Base-by-base conservation (phyloP, 257 asterid species). In the Scutellaria baicalensis region DNA sequence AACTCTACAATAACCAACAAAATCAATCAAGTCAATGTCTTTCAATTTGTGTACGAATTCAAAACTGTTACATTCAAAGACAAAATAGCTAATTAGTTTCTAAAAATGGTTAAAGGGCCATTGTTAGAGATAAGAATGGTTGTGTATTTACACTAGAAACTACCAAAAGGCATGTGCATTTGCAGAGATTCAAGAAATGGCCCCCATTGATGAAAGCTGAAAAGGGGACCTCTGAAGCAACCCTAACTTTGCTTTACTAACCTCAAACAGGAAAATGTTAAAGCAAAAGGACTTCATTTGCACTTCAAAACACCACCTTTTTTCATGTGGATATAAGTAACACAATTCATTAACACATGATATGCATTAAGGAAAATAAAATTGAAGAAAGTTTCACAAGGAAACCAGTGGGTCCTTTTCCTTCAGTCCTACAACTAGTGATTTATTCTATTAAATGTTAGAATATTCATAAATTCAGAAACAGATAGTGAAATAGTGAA, bases 121-220 rank as follows among this genome's bases (percentile, higher is more conserved):
- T 47, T 27, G n/a, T 23, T 12, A 33, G 42, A 10, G 57, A 27
- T 43, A 45, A 43, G 70, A 65, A 52, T 65, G 18, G 36, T 69
- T 51, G 12, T 38, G 51, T 39, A 36, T 40, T 16, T 61, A 49
- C 35, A 9, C 70, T 9, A 50, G 62, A 68, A 68, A 62, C 40
- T 52, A 65, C 52, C 18, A 56, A 44, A 52, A 65, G 64, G 23
- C 79, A 60, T 67, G 75, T 66, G 68, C 43, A 33, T 6, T 43
- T 54, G 77, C 71, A 72, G 71, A 39, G 70, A 72, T 44, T 42
- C 38, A 17, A 36, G 59, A 20, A 50, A 50, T 14, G 45, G 56
- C 17, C 11, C 51, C 38, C 64, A 52, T 12, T 57, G 62, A 75
- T 63, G 66, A 75, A 75, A 69, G 72, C 71, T 75, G 72, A 75